These are phyloP conservation scores for Starmerella etchellsii DNA, from an alignment of 805 yeast genomes.

Conservation along the genomic window DNA sequence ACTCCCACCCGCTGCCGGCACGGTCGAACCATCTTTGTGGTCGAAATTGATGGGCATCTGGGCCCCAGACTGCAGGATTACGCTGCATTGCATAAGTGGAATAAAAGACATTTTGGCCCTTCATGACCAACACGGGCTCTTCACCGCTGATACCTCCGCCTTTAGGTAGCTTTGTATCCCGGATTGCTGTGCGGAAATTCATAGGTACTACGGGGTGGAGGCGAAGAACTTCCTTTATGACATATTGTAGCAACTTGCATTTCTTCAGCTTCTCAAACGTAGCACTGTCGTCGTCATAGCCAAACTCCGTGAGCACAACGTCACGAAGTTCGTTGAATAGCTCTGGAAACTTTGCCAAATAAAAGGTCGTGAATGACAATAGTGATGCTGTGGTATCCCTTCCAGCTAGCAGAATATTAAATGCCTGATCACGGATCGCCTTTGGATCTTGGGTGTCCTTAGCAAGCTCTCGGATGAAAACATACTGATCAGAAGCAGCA, in stretches of 20 bases:
- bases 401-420: conserved; percentile 42
- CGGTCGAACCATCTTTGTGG: conserved; percentile 39
- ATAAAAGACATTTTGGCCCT: conserved; percentile 34
- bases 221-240: conserved; percentile 38
- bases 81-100: conserved; percentile 35
- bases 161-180: conserved; percentile 37
- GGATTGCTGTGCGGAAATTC: conserved; percentile 36
- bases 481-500: conserved; percentile 30
- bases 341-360: conserved; percentile 32
- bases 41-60: conserved; percentile 33
- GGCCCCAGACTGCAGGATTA: conserved; percentile 31
- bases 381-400: conserved; percentile 45
- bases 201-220: conserved; percentile 41
- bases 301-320: conserved; percentile 30
- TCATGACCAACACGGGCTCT: conserved; percentile 32
- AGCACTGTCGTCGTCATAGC: conserved; percentile 24
- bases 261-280: conserved; percentile 39
- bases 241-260: conserved; percentile 36
- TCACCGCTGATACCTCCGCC: conserved; percentile 38
- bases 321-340: conserved; percentile 28
- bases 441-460: conserved; percentile 37
- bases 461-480: conserved; percentile 37
- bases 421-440: conserved; percentile 38
- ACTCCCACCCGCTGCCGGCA: conserved; percentile 33
- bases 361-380: conserved; percentile 35